Conservation (phyloP, 805 yeast species). For the Schwanniomyces vanrijiae region DNA sequence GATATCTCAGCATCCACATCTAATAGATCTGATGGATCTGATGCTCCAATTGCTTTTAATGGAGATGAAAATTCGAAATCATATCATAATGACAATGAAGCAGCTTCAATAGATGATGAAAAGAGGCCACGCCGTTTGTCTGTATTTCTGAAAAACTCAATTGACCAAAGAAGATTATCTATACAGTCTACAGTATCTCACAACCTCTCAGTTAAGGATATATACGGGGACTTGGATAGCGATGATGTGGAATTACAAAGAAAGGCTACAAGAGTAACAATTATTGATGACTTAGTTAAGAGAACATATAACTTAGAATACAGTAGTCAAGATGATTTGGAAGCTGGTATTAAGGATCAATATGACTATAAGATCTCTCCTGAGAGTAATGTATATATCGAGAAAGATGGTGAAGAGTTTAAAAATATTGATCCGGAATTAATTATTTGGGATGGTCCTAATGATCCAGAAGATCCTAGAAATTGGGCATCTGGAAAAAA, state of each 20-base stretch:
- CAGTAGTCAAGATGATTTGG: not conserved
- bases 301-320: slow-evolving; percentile 13
- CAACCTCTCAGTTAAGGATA: slow-evolving; percentile 25
- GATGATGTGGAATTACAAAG: slow-evolving; percentile 31
- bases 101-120: not conserved
- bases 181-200: not conserved
- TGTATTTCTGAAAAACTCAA: slow-evolving; percentile 12
- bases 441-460: slow-evolving; percentile 31
- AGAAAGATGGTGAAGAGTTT: slow-evolving; percentile 32
- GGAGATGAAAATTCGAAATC: not conserved
- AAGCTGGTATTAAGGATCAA: not conserved
- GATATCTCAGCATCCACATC: slow-evolving; percentile 12
- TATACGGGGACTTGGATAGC: slow-evolving; percentile 30
- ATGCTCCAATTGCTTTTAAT: slow-evolving; percentile 14
- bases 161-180: slow-evolving; percentile 11
- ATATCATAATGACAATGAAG: not conserved
- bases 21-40: slow-evolving; percentile 7
- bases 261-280: slow-evolving; percentile 29
- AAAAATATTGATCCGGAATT: slow-evolving; percentile 35
- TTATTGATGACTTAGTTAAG: slow-evolving; percentile 23
- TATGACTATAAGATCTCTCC: slow-evolving; percentile 1
- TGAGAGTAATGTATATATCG: slow-evolving; percentile 21
- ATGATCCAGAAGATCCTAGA: slow-evolving; percentile 35
- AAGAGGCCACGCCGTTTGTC: slow-evolving; percentile 15
- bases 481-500: slow-evolving; percentile 30